Evolutionary conservation across 352 stramenopile species (phyloP).

Genomic region (Globisporangium cederbergense): DNA sequence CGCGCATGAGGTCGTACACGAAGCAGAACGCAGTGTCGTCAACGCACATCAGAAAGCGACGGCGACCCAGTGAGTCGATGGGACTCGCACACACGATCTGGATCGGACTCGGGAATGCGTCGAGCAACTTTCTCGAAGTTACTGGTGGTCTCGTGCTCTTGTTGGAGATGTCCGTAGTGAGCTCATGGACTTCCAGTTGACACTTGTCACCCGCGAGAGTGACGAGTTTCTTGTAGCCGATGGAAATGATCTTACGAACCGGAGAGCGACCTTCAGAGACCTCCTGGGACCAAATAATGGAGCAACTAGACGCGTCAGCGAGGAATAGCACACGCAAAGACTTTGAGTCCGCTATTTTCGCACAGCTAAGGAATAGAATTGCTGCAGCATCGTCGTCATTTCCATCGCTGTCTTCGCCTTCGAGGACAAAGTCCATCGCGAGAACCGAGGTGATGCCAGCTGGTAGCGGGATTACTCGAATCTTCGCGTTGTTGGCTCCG

Average conservation of each 20-base stretch:
- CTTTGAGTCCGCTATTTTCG: not conserved
- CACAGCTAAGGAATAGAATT: conserved; percentile 12
- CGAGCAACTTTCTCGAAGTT: conserved; percentile 1
- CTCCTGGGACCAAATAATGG: conserved; percentile 1
- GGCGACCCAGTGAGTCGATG: not conserved
- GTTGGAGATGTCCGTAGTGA: not conserved
- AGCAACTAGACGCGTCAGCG: not conserved
- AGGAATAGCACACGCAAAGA: not conserved
- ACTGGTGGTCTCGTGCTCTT: not conserved
- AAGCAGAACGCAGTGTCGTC: conserved; percentile 41
- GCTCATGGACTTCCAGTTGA: conserved; percentile 7
- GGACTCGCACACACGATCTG: conserved; percentile 13
- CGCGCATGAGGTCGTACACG: conserved; percentile 32
- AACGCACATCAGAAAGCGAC: conserved; percentile 28
- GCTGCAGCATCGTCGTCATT: not conserved
- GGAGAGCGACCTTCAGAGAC: too few relatives aligned
- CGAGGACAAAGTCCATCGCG: conserved; percentile 14
- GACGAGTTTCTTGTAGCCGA: conserved; percentile 3
- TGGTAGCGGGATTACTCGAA: conserved; percentile 1
- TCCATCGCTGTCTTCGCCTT: not conserved
- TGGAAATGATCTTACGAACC: conserved; percentile 3
- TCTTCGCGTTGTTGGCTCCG: not conserved
- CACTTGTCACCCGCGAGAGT: conserved; percentile 3
- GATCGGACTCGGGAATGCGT: conserved; percentile 17
- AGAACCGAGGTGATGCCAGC: not conserved